A percentile compares a stretch with the other conserved stretches of the same genome.
These are phyloP conservation scores for Pezicula neosporulosa DNA, from an alignment of 2,329 filamentous ascomycete species.

Conservation along the genomic window DNA sequence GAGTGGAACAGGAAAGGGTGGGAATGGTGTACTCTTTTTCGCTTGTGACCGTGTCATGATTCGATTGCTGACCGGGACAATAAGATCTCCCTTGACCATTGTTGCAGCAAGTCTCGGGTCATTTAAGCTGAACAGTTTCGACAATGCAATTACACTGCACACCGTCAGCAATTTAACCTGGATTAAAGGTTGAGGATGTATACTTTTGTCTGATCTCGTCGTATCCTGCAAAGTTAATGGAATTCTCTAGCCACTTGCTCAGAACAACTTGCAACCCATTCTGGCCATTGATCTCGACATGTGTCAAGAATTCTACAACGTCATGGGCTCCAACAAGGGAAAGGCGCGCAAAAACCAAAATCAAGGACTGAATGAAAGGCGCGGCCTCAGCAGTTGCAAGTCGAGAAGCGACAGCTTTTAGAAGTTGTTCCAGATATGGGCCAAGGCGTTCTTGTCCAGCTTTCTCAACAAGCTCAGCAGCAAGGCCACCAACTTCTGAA, in stretches of 20 bases:
- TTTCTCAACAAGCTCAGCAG: conserved; percentile 92
- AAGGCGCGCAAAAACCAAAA: conserved; percentile 89
- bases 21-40: conserved; percentile 62
- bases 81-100: conserved; percentile 86
- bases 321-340: conserved; percentile 82
- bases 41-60: conserved; percentile 95
- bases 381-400: conserved; percentile 80
- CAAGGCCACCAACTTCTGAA: conserved; percentile 92
- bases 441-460: conserved; percentile 88
- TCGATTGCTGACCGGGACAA: conserved; percentile 71
- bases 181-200: conserved; percentile 29
- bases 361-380: conserved; percentile 91
- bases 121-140: conserved; percentile 84
- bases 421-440: conserved; percentile 82
- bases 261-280: conserved; percentile 88
- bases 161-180: conserved; percentile 26
- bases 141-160: conserved; percentile 79
- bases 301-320: conserved; percentile 86
- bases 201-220: conserved; percentile 97
- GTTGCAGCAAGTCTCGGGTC: conserved; percentile 77
- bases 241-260: conserved; percentile 96
- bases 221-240: conserved; percentile 94
- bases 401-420: conserved; percentile 83
- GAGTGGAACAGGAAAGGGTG: conserved; percentile 13
- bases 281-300: conserved; percentile 74